Conservation (phyloP, 805 yeast genomes). For the Wickerhamomyces rabaulensis region DNA sequence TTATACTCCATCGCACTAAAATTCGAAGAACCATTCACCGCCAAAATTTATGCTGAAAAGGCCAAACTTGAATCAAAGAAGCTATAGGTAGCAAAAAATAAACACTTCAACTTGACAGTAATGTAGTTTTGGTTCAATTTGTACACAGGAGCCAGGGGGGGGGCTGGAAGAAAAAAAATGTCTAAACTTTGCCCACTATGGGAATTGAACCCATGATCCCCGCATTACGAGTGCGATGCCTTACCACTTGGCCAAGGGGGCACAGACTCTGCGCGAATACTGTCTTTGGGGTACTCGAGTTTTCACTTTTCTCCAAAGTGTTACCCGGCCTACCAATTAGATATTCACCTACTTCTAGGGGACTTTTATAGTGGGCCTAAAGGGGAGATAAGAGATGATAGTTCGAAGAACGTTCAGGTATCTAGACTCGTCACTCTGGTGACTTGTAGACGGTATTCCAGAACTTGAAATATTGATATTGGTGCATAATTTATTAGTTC, state of each 20-base stretch:
- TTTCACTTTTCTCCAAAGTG: no score
- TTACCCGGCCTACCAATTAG: no score
- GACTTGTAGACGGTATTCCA: no score
- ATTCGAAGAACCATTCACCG: slow-evolving; percentile 97
- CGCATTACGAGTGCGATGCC: slow-evolving; percentile 57
- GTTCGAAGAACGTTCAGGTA: no score
- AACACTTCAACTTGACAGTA: background rate
- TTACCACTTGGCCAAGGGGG: slow-evolving; percentile 54
- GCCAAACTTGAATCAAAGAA: slow-evolving; percentile 31
- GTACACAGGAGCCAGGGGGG: no score
- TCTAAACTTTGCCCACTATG: slow-evolving; percentile 39
- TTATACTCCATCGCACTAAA: slow-evolving; percentile 81
- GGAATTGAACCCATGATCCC: slow-evolving; percentile 54
- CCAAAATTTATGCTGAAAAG: slow-evolving; percentile 76
- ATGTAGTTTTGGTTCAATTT: no score
- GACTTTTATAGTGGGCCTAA: no score
- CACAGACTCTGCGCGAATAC: slow-evolving; percentile 11
- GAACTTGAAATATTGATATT: no score
- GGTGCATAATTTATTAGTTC: no score
- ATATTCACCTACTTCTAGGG: no score
- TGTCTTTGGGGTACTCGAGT: background rate
- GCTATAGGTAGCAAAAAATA: background rate
- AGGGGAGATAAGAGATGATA: no score
- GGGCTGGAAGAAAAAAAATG: slow-evolving; percentile 8
- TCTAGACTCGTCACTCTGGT: no score